These are phyloP conservation scores for Microbotryomycetes sp. DNA, from an alignment of 1,284 basidiomycete species.

Conservation along the genomic window DNA sequence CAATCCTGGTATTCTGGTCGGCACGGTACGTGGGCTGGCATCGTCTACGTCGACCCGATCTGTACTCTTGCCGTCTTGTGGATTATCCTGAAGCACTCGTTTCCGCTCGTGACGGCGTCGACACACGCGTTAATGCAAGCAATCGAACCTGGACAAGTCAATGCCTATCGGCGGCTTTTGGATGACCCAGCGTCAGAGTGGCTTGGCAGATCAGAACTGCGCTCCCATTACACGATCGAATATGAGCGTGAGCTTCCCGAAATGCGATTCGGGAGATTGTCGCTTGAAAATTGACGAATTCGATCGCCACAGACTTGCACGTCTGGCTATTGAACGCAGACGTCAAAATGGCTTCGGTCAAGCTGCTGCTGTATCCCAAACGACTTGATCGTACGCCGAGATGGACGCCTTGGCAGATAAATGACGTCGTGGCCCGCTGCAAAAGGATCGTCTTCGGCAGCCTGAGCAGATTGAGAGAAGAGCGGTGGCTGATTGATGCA, in stretches of 20 bases:
- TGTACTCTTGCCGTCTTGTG: conserved; percentile 8
- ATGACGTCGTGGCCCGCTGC: not conserved
- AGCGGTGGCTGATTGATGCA: not conserved
- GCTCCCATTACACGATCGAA: too few relatives aligned
- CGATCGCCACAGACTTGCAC: conserved; percentile 6
- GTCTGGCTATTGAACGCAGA: conserved; percentile 7
- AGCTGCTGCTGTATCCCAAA: not conserved
- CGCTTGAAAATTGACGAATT: not conserved
- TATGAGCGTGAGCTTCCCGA: too few relatives aligned
- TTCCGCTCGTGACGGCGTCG: conserved; percentile 9
- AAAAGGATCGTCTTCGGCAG: not conserved
- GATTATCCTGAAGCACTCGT: conserved; percentile 10
- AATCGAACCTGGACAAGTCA: conserved; percentile 5
- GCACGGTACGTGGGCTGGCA: not conserved
- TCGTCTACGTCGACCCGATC: conserved; percentile 11
- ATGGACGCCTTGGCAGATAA: not conserved
- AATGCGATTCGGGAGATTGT: too few relatives aligned
- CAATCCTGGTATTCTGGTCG: not conserved
- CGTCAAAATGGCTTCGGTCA: conserved; percentile 3
- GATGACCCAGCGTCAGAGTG: too few relatives aligned
- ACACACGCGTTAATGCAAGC: conserved; percentile 16
- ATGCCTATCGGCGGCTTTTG: not conserved
- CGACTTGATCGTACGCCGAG: not conserved
- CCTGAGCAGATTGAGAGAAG: not conserved
- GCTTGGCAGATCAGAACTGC: too few relatives aligned